A percentile compares a stretch with the other conserved stretches of the same genome.
phyloP scores from a whole-genome alignment of 1,284 basidiomycete species.

The Volvariella surrecta region DNA sequence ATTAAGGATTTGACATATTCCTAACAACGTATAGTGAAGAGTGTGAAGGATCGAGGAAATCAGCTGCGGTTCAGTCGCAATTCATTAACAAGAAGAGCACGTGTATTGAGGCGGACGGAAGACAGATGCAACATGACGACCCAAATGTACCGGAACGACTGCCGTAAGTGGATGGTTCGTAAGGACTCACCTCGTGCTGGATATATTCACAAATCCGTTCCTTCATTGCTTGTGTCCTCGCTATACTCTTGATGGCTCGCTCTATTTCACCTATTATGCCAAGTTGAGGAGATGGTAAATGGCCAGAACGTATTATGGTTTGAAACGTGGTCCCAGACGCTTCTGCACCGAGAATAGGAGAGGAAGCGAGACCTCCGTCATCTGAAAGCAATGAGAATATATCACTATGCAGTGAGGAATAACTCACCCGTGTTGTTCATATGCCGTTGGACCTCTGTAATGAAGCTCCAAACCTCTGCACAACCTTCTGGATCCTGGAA shows the following conservation, averaged over 20 bases:
- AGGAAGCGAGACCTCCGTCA: conserved; percentile 40
- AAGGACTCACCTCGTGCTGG: conserved; percentile 52
- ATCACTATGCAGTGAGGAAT: conserved; percentile 9
- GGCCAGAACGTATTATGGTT: conserved; percentile 59
- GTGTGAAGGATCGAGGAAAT: neutral
- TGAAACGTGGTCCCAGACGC: conserved; percentile 46
- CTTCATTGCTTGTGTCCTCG: conserved; percentile 57
- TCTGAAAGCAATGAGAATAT: conserved; percentile 26
- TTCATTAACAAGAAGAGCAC: conserved; percentile 2
- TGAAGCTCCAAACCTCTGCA: conserved; percentile 96
- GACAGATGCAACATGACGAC: conserved; percentile 5
- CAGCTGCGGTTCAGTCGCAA: conserved; percentile 10
- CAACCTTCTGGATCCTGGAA: conserved; percentile 98
- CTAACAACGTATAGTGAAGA: conserved; percentile 27
- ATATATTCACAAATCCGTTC: conserved; percentile 82
- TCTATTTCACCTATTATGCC: conserved; percentile 74
- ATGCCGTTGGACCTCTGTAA: conserved; percentile 88
- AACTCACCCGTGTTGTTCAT: conserved; percentile 52
- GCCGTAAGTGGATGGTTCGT: no score
- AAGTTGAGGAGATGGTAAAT: conserved; percentile 61
- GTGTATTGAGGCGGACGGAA: conserved; percentile 5
- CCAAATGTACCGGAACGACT: neutral
- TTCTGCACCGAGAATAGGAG: conserved; percentile 49
- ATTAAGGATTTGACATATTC: conserved; percentile 87
- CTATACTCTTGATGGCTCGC: conserved; percentile 61